phyloP scores from a whole-genome alignment of 139 green algal genomes.

The Picochlorum sp. region DNA sequence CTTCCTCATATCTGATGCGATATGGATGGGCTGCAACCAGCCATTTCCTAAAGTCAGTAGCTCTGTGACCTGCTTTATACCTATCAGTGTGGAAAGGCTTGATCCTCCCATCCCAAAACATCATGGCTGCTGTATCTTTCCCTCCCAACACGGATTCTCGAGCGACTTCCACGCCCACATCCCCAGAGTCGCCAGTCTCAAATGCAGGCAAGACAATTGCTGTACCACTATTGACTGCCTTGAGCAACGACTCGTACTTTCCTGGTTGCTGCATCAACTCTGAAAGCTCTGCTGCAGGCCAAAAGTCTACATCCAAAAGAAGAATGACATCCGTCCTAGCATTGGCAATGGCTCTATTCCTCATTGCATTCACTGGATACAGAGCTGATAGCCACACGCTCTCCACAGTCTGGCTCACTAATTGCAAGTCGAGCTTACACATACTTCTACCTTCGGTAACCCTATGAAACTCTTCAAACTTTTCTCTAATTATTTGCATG shows the following conservation, averaged over 20 bases:
- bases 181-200: conserved; percentile 22
- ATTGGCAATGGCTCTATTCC: conserved; percentile 27
- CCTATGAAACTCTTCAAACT: conserved; percentile 30
- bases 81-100: conserved; percentile 33
- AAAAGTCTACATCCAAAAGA: conserved; percentile 37
- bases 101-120: conserved; percentile 29
- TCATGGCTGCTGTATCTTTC: conserved; percentile 19
- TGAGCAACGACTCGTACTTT: conserved; percentile 20
- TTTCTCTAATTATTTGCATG: conserved; percentile 6
- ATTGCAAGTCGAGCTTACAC: conserved; percentile 32
- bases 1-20: conserved; percentile 27
- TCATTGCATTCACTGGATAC: conserved; percentile 34
- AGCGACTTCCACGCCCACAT: conserved; percentile 30
- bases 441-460: conserved; percentile 22
- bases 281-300: conserved; percentile 19
- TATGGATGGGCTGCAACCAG: conserved; percentile 16
- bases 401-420: conserved; percentile 26
- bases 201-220: conserved; percentile 32
- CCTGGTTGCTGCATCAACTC: conserved; percentile 22
- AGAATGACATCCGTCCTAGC: conserved; percentile 26
- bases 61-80: conserved; percentile 25
- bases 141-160: conserved; percentile 15
- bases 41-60: conserved; percentile 32
- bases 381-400: conserved; percentile 26
- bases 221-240: not conserved